Base-by-base conservation (phyloP, 2,329 filamentous ascomycete species). In the Phialocephala subalpina region DNA sequence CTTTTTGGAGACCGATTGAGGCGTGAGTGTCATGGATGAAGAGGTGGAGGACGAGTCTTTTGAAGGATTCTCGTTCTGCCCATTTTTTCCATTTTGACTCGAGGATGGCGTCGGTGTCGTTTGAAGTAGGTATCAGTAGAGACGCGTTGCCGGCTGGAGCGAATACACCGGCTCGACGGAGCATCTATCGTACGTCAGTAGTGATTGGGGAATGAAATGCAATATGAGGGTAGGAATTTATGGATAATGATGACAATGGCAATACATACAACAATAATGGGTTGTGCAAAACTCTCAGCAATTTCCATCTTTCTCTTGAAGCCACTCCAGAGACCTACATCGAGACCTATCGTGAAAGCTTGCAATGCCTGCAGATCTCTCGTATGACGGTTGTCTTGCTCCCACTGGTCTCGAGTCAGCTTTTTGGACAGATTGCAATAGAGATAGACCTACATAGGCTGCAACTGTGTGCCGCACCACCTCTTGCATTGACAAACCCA, bases 21-120 rank as follows among this genome's bases (percentile, higher is more conserved):
- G 86, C 83, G 67, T 92, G 88, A 0, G 88, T 82, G 72, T 93
- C 90, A 64, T 89, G 84, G 5, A 90, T 77, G 69, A 90, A 90
- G 16, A 86, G 79, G 73, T 90, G 87, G 66, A 90, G 88, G 2
- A 87, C 86, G 2, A 93, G 84, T 38, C 85, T 85, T 74, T 92
- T 91, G 79, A 87, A 91, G 2, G 86, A 88, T 73, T 92, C 90
- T 66, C 86, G 80, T 56, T 86, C 81, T 16, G 86, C 82, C 90
- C 90, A 93, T 27, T 78, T 77, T 63, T 79, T 82, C 90, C 90
- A 93, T 71, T 92, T 92, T 3, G 81, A 78, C 64, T 91, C 84
- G 0, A 93, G 78, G 2, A 78, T 78, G 20, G 85, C 76, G 1
- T 85, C 87, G 25, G 85, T 80, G 63, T 92, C 89, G 0, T 83